Percentiles rank a stretch among this genome's conserved stretches.
Evolutionary conservation across 108 stramenopile species (phyloP).

Genomic region (Nannochloropsis salina): DNA sequence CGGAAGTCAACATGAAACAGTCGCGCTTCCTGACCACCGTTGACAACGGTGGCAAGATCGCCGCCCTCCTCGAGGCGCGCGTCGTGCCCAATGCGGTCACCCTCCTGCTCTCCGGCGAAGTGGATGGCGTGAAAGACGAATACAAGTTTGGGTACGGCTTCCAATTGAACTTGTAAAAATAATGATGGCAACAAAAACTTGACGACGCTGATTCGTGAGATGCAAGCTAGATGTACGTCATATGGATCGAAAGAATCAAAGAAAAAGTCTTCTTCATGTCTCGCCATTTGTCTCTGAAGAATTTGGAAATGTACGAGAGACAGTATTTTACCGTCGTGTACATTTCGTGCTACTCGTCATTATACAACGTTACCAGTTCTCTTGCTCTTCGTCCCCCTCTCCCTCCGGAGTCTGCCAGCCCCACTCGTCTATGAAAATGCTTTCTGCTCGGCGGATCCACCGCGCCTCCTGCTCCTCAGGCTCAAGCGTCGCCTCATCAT

Average conservation of each 20-base stretch:
- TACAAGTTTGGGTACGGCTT: constrained; percentile 3
- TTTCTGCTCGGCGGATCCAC: background rate
- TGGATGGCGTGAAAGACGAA: background rate
- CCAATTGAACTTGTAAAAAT: background rate
- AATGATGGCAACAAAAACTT: background rate
- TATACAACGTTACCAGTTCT: background rate
- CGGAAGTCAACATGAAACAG: constrained; percentile 10
- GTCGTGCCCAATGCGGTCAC: background rate
- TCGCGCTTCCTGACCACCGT: background rate
- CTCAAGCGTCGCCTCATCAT: background rate
- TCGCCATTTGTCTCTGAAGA: too few relatives aligned
- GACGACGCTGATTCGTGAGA: too few relatives aligned
- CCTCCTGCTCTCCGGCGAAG: background rate
- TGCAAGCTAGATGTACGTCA: too few relatives aligned
- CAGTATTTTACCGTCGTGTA: too few relatives aligned
- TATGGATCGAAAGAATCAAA: too few relatives aligned
- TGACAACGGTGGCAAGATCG: background rate
- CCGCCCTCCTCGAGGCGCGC: background rate
- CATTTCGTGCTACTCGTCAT: background rate
- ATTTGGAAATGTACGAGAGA: too few relatives aligned
- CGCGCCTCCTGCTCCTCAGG: background rate
- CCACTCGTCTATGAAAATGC: background rate
- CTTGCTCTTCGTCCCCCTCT: constrained; percentile 7
- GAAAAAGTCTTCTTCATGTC: too few relatives aligned
- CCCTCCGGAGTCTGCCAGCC: background rate